A percentile compares a stretch with the other conserved stretches of the same genome.
Conservation (phyloP, 768 basidiomycete species). For the Hydnomerulius pinastri region DNA sequence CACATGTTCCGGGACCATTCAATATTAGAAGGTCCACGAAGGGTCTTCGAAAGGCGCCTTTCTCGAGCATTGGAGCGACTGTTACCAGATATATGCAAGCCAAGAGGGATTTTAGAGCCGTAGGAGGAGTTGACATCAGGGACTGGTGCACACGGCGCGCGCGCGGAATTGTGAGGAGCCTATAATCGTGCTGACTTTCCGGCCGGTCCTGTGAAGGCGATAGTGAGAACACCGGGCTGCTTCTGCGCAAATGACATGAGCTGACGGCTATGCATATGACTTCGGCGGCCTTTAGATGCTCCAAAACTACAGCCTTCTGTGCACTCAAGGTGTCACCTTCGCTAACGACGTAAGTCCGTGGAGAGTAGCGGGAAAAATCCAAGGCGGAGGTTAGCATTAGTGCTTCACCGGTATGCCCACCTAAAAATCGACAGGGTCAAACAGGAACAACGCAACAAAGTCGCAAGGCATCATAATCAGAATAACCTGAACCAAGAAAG, state of each 20-base stretch:
- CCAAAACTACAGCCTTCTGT: constrained; percentile 67
- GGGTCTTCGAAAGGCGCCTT: constrained; percentile 15
- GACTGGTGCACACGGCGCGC: constrained; percentile 87
- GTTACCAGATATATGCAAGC: constrained; percentile 63
- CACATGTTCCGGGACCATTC: constrained; percentile 95
- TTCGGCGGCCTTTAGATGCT: constrained; percentile 36
- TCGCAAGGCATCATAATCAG: constrained; percentile 4
- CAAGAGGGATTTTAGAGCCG: constrained; percentile 62
- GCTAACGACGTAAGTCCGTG: constrained; percentile 79
- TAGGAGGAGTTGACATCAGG: constrained; percentile 65
- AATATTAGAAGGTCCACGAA: constrained; percentile 80
- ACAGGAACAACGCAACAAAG: not conserved
- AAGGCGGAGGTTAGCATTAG: constrained; percentile 70
- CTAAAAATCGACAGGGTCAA: constrained; percentile 42
- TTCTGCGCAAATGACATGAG: not conserved
- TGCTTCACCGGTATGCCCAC: constrained; percentile 93
- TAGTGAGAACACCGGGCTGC: constrained; percentile 11
- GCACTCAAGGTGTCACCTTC: constrained; percentile 81
- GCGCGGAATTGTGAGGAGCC: constrained; percentile 73
- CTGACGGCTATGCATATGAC: constrained; percentile 16
- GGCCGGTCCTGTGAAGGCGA: constrained; percentile 5
- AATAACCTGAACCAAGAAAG: constrained; percentile 90
- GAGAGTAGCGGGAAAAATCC: constrained; percentile 72
- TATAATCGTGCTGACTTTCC: constrained; percentile 34
- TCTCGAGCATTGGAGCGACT: constrained; percentile 46